phyloP scores from a whole-genome alignment of 331 rosid species.

The Malus hybrid region DNA sequence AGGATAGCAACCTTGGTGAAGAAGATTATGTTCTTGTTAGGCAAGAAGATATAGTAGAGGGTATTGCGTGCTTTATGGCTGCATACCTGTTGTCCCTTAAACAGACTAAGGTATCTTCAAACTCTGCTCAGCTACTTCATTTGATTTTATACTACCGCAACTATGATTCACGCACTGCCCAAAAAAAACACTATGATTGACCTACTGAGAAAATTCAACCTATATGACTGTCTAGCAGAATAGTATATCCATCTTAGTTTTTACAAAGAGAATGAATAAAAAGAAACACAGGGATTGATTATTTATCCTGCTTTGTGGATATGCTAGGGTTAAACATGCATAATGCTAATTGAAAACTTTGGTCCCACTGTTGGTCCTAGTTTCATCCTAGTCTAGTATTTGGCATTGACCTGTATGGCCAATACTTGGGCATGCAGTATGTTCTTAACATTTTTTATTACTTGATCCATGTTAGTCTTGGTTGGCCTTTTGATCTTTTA shows the following conservation, averaged over 20 bases:
- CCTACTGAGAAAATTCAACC: background rate
- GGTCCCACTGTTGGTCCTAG: background rate
- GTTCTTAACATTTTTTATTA: background rate
- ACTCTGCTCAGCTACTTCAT: background rate
- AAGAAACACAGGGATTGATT: background rate
- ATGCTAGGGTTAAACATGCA: background rate
- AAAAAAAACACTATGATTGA: background rate
- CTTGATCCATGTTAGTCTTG: background rate
- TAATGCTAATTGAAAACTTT: background rate
- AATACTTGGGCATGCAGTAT: background rate
- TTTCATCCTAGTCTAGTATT: background rate
- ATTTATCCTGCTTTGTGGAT: background rate
- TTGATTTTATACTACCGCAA: background rate
- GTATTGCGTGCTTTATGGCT: constrained; percentile 94
- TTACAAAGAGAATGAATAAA: background rate
- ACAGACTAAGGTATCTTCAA: constrained; percentile 64
- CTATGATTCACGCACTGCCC: too few relatives aligned
- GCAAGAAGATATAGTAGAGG: constrained; percentile 91
- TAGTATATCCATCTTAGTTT: background rate
- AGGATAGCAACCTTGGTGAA: constrained; percentile 33
- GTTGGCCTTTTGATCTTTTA: background rate
- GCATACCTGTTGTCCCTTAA: constrained; percentile 79
- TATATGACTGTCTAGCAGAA: background rate
- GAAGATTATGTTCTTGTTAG: constrained; percentile 79
- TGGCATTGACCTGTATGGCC: background rate